phyloP scores from a whole-genome alignment of 352 stramenopile genomes.

The Globisporangium okanoganense region DNA sequence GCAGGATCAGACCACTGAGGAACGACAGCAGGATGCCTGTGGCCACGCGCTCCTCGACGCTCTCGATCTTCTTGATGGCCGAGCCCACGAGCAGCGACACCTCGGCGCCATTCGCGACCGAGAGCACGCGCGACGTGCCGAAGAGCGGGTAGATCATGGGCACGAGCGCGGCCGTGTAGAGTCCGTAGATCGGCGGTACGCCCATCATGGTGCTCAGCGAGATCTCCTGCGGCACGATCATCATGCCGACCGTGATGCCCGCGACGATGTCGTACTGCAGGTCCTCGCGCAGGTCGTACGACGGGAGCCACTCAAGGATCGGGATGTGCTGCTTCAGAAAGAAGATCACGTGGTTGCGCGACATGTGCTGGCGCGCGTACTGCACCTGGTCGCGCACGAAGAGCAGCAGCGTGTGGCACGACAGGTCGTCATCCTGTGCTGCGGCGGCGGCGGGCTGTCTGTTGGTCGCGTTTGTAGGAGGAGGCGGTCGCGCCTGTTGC shows the following conservation, averaged over 20 bases:
- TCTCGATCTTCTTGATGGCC: slow-evolving; percentile 62
- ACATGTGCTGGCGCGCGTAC: slow-evolving; percentile 21
- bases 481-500: not conserved
- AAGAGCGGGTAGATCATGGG: slow-evolving; percentile 88
- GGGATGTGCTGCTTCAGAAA: slow-evolving; percentile 45
- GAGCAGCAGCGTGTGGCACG: slow-evolving; percentile 5
- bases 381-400: not conserved
- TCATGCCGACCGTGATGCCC: slow-evolving; percentile 71
- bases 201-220: slow-evolving; percentile 86
- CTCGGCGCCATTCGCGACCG: slow-evolving; percentile 74
- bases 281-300: slow-evolving; percentile 48
- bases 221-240: slow-evolving; percentile 89
- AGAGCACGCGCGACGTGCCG: slow-evolving; percentile 73
- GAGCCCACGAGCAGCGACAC: slow-evolving; percentile 52
- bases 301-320: slow-evolving; percentile 61
- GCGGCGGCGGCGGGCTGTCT: slow-evolving; percentile 6
- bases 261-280: slow-evolving; percentile 53
- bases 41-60: slow-evolving; percentile 44
- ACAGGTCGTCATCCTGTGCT: slow-evolving; percentile 18
- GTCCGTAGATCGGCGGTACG: slow-evolving; percentile 84
- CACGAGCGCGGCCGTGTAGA: slow-evolving; percentile 85
- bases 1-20: slow-evolving; percentile 64
- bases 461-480: not conserved
- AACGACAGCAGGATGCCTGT: slow-evolving; percentile 63
- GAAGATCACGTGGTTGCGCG: slow-evolving; percentile 26